Base-by-base conservation (phyloP, 805 yeast genomes). In the Wickerhamia fluorescens region DNA sequence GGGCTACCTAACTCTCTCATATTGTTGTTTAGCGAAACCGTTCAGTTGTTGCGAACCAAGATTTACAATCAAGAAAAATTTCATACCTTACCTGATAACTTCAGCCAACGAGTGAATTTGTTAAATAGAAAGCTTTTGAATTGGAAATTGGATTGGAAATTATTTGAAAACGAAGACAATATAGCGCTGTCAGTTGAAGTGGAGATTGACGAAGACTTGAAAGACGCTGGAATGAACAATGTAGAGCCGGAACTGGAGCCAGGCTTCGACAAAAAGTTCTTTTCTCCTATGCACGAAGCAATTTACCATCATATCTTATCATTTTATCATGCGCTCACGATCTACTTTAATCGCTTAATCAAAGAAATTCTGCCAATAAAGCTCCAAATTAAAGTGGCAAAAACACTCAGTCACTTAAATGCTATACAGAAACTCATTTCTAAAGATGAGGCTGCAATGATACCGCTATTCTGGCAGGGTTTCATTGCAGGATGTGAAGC, bases 381-480 rank as follows among this genome's bases (percentile, higher is more conserved):
- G 27, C 49, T 82, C n/a, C 88, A 83, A 46, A 63, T 65, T 10
- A 66, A 75, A 31, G 84, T 83, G 2, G 67, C 61, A 24, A 61
- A 66, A 20, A 81, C 83, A 2, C 60, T 85, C 28, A 57, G 63
- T 14, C 86, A 80, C 46, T 56, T 85, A 40, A 75, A 78, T 43
- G 61, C 67, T 32, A 70, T 86, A 31, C 82, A 76, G 33, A 47
- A 51, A 23, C 57, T 83, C 27, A 74, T 78, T 19, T 68, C 69
- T 5, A 56, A 66, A 13, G 75, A 72, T 15, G 58, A 62, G 29
- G 75, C 78, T 1, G 69, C 79, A 13, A 74, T 75, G 28, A 73
- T 79, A 20, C 95, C 96, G 4, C 58, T 84, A 19, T 75, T 84
- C 42, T 86, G 95, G 92, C 89, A 82, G 46, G 94, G 92, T 0